phyloP scores from a whole-genome alignment of 441 rosid species.

The Arabidopsis hybrid region DNA sequence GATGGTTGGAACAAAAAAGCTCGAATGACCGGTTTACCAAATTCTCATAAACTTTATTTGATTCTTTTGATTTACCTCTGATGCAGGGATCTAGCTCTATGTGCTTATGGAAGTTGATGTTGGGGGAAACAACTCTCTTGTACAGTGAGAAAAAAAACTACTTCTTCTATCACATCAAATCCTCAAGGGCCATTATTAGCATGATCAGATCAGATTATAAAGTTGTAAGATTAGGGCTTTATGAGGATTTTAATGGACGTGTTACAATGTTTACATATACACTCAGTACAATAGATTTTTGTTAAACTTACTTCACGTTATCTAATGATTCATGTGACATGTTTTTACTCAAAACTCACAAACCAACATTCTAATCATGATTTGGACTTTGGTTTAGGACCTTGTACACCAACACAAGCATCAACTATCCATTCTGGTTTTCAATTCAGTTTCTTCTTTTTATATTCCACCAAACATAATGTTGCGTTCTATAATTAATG shows the following conservation, averaged over 20 bases:
- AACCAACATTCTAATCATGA: not conserved
- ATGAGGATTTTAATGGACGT: conserved; percentile 35
- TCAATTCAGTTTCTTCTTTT: not conserved
- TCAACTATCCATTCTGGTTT: not conserved
- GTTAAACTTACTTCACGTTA: conserved; percentile 7
- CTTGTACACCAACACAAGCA: not conserved
- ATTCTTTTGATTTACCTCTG: conserved; percentile 8
- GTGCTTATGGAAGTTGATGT: conserved; percentile 40
- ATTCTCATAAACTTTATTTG: not conserved
- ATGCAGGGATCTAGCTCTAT: conserved; percentile 26
- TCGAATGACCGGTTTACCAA: not conserved
- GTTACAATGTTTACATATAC: conserved; percentile 41
- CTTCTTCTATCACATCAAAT: conserved; percentile 9
- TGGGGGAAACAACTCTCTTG: conserved; percentile 31
- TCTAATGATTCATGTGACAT: not conserved
- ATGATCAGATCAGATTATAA: conserved; percentile 27
- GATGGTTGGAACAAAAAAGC: conserved; percentile 8
- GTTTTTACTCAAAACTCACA: not conserved
- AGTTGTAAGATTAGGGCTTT: conserved; percentile 36
- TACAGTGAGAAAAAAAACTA: conserved; percentile 30
- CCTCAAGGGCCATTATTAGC: conserved; percentile 33
- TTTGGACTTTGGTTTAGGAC: not conserved
- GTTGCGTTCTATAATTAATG: too few relatives aligned
- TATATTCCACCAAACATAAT: too few relatives aligned
- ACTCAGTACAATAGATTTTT: conserved; percentile 21